Evolutionary conservation across 768 basidiomycete species (phyloP).

Genomic region (Amanita muscaria): DNA sequence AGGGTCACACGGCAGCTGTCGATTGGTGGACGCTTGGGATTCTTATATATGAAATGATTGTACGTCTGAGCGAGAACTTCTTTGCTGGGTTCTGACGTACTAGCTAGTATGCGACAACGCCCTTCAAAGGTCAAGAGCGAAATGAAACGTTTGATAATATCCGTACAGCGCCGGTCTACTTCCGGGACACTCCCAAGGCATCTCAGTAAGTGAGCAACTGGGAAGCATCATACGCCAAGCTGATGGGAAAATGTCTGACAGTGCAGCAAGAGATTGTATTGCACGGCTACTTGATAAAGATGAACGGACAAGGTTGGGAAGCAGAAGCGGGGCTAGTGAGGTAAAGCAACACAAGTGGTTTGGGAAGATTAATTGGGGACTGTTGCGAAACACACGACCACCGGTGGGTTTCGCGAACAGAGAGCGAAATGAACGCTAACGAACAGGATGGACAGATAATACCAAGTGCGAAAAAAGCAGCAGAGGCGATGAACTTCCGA

Average conservation of each 20-base stretch:
- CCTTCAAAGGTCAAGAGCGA: constrained; percentile 94
- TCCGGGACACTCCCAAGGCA: constrained; percentile 79
- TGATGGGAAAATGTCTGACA: too few species aligned
- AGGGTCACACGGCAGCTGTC: constrained; percentile 95
- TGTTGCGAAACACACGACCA: constrained; percentile 85
- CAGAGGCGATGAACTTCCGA: constrained; percentile 86
- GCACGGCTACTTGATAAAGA: constrained; percentile 85
- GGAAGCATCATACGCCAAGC: too few species aligned
- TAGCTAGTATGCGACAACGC: constrained; percentile 88
- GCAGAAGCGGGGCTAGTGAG: constrained; percentile 92
- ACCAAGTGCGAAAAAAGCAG: constrained; percentile 66
- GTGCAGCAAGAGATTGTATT: constrained; percentile 84
- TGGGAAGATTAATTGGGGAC: constrained; percentile 90
- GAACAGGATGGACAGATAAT: constrained; percentile 53
- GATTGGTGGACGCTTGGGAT: constrained; percentile 99
- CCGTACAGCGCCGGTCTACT: constrained; percentile 74
- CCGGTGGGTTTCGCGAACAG: constrained; percentile 51
- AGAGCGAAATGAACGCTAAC: constrained; percentile 13
- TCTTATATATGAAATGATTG: constrained; percentile 98
- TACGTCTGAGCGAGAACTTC: constrained; percentile 42
- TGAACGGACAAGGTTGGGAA: constrained; percentile 81
- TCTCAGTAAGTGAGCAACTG: constrained; percentile 46
- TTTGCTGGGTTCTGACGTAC: constrained; percentile 29
- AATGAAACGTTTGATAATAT: constrained; percentile 97
- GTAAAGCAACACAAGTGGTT: constrained; percentile 99